Base-by-base conservation (phyloP, 2,329 filamentous ascomycete genomes). In the Colletotrichum sp. region DNA sequence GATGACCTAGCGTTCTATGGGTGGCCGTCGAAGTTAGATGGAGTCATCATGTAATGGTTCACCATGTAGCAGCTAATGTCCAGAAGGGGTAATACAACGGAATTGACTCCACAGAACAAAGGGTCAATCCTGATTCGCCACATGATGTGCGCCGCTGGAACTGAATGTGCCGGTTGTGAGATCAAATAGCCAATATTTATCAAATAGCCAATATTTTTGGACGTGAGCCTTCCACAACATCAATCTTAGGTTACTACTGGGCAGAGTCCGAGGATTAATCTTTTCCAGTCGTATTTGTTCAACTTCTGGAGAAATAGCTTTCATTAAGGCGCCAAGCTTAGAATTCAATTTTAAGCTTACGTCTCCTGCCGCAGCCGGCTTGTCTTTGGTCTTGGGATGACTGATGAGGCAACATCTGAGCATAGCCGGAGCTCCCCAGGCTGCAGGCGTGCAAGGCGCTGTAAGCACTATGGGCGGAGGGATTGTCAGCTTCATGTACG, bases 51-150 rank as follows among this genome's bases (percentile, higher is more conserved):
- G 18, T 21, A n/a, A n/a, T 43, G 1, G 10, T 52, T 1, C 1
- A 4, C 18, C 4, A 4, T 13, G 43, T 21, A 52, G 43, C 18
- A 7, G 43, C n/a, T 3, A 2, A 52, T 52, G 16, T 6, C 4
- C 10, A 21, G 10, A 21, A 52, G 16, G 43, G 6, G 4, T 13
- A 21, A 52, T 5, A 21, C n/a, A 52, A 52, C n/a, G 10, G n/a
- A 21, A 9, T 4, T 52, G 10, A 52, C 5, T 21, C 43, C 43
- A 21, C 1, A n/a, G n/a, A 52, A 52, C 10, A 52, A 52, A 4
- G 2, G 43, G 12, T 0, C 0, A 21, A 21, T 21, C 10, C 18
- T 21, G 43, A 52, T 10, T 10, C 10, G 1, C 0, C 1, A 18
- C 4, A 39, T 5, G 2, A 39, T 39, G 3, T 39, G 36, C 36